Percentiles rank a stretch among this genome's conserved stretches.
phyloP scores from a whole-genome alignment of 176 grass and related monocot species.

The Otatea glauca region DNA sequence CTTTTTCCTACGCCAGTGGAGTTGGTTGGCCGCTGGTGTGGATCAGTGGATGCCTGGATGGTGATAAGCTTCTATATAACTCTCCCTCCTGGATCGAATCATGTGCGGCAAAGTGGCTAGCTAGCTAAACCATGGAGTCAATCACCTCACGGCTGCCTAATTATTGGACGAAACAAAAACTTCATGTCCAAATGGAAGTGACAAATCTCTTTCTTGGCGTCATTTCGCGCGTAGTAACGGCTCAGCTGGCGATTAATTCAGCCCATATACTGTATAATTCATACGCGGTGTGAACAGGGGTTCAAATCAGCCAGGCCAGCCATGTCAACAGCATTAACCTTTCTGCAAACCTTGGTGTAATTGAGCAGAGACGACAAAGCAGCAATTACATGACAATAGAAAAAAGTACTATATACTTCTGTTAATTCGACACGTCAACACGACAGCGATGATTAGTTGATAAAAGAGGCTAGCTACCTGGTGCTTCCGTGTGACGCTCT shows the following conservation, averaged over 20 bases:
- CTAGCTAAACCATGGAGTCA: not conserved
- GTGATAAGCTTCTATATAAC: no score
- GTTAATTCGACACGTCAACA: not conserved
- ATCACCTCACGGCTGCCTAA: not conserved
- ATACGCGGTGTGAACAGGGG: no score
- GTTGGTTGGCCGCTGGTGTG: not conserved
- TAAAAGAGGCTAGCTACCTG: not conserved
- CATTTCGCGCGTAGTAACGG: not conserved
- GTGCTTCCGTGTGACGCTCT: not conserved
- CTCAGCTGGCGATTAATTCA: not conserved
- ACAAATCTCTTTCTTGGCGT: not conserved
- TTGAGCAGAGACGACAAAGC: not conserved
- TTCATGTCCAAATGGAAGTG: not conserved
- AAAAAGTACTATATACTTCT: not conserved
- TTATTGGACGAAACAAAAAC: slow-evolving; percentile 12
- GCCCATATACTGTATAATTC: no score
- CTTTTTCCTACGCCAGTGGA: not conserved
- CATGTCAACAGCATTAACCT: not conserved
- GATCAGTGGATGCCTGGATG: no score
- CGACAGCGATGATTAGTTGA: not conserved
- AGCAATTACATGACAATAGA: no score
- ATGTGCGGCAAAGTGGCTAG: not conserved
- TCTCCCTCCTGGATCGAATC: not conserved
- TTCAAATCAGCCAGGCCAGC: not conserved
- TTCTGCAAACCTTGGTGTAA: not conserved